Conservation (phyloP, 371 early-diverging fungal genomes). For the Haplosporangium sp. region DNA sequence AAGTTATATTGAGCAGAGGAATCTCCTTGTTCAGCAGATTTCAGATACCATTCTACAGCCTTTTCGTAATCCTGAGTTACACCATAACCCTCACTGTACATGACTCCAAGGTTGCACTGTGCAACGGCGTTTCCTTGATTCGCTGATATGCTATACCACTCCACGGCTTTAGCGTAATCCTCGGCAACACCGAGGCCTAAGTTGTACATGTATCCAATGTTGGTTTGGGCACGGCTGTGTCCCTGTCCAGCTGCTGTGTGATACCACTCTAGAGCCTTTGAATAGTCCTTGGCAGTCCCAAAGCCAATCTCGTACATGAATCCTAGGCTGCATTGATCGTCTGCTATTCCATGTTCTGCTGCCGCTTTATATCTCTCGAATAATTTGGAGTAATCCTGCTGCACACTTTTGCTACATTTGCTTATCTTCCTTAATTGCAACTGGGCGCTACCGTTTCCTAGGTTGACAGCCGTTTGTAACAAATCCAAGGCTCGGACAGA, state of each 20-base stretch:
- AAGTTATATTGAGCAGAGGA: not conserved
- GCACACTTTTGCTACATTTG: no score
- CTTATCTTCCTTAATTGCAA: no score
- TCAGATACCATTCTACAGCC: not conserved
- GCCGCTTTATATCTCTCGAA: no score
- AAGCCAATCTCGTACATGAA: not conserved
- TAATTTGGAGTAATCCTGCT: no score
- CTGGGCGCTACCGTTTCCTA: no score
- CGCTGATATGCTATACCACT: not conserved
- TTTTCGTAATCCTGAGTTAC: not conserved
- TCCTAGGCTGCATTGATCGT: conserved; percentile 4
- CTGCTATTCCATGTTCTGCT: no score
- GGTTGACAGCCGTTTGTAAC: no score
- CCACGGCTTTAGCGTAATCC: not conserved
- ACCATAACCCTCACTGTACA: not conserved
- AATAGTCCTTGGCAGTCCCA: not conserved
- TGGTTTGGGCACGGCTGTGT: not conserved
- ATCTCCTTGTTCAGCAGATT: not conserved
- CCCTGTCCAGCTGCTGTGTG: not conserved
- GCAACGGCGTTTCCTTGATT: not conserved
- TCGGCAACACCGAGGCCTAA: not conserved
- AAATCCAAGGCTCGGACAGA: no score
- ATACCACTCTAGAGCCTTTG: not conserved
- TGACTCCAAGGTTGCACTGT: not conserved
- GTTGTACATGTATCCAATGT: conserved; percentile 28